Conservation (phyloP, 2,329 filamentous ascomycete species). For the Monilinia fructigena region DNA sequence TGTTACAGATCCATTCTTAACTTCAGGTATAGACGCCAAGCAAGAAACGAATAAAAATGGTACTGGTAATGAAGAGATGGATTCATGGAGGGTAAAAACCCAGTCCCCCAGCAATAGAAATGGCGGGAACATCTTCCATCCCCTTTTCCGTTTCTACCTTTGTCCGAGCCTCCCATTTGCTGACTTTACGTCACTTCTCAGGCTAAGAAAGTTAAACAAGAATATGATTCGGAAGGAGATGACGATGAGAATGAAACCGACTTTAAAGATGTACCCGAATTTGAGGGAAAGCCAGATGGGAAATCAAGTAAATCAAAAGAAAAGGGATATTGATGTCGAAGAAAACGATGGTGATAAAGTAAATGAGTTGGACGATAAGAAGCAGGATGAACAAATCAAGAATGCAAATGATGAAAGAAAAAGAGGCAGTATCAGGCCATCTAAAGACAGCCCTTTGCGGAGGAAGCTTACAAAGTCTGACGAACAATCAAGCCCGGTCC, state of each 20-base stretch:
- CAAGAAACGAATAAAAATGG: conserved; percentile 47
- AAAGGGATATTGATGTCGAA: neutral
- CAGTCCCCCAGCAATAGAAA: neutral
- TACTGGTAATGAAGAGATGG: conserved; percentile 47
- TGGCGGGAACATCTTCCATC: neutral
- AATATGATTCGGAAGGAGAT: conserved; percentile 44
- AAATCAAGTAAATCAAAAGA: conserved; percentile 30
- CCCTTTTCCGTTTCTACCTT: neutral
- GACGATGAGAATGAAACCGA: conserved; percentile 45
- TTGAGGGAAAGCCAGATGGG: conserved; percentile 44
- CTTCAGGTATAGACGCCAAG: conserved; percentile 42
- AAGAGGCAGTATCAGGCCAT: conserved; percentile 14
- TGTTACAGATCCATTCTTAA: conserved; percentile 8
- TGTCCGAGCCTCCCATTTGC: neutral
- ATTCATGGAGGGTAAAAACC: conserved; percentile 46
- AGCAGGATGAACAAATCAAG: conserved; percentile 19
- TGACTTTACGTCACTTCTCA: conserved; percentile 25
- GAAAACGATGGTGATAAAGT: neutral
- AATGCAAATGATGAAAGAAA: conserved; percentile 14
- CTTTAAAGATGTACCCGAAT: conserved; percentile 45
- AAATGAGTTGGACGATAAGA: neutral
- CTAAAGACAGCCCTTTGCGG: neutral
- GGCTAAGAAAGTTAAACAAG: conserved; percentile 45
- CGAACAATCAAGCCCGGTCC: no score
- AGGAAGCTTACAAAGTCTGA: conserved; percentile 14